Evolutionary conservation across 177 flowering plant species (phyloP), one percentile per base, ranked within the genome.

Genomic region (Vitis hybrid): DNA sequence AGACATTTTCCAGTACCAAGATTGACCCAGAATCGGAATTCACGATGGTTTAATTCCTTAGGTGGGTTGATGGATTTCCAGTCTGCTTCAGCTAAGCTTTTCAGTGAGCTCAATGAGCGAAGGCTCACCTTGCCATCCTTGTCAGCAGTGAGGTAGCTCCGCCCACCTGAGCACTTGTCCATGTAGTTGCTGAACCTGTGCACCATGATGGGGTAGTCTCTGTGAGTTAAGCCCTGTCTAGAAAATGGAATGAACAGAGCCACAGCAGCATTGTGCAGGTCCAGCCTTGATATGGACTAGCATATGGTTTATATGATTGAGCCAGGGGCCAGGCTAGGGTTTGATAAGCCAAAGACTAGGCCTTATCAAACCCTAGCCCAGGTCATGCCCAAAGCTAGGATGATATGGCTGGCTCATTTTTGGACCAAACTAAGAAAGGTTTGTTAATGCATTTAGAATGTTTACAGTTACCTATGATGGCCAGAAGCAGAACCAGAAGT

Each of bases 401-500:
- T 38, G 47, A 38, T 38, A 38, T 38, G 47, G 47, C 2, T 38
- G 9, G 9, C 8, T 38, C 7, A 38, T 38, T 7, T 38, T 38
- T 38, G 47, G 9, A 38, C 47, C 47, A 38, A 38, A 28, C 31
- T 28, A 28, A 28, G 31, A 28, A 28, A 28, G 31, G 31, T 28
- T 28, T 28, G 31, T 28, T 28, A 28, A 38, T 38, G 47, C 7
- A 38, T 38, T 38, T 38, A 38, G 47, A 38, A 38, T 38, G 47
- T 18, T 52, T 11, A 11, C 11, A 51, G 13, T 60, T 78, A 83
- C 92, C 89, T 83, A 58, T 89, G 92, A 67, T 78, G 82, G 24
- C 89, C 90, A 14, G 88, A 84, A 77, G 86, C 83, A 1, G 91
- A 83, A 44, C 91, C 93, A 11, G 93, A 87, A 60, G 87, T 79